A percentile compares a stretch with the other conserved stretches of the same genome.
These are phyloP conservation scores for Fusarium pininemorale DNA, from an alignment of 2,329 filamentous ascomycete genomes.

Conservation along the genomic window DNA sequence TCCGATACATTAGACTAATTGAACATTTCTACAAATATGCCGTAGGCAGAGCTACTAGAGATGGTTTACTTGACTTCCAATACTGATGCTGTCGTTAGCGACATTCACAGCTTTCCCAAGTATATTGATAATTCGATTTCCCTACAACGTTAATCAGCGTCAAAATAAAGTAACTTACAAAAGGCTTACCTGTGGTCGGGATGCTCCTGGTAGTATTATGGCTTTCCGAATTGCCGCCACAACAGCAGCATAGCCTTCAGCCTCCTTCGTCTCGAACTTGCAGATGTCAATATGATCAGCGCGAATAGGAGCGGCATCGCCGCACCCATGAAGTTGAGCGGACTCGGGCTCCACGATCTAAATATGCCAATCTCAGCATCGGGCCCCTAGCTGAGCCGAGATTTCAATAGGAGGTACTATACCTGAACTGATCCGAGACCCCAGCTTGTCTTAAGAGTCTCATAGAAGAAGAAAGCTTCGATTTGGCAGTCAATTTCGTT, in stretches of 20 bases:
- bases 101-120: background rate
- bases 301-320: background rate
- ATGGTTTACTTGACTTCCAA: background rate
- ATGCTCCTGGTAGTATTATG: no score
- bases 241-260: background rate
- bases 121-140: background rate
- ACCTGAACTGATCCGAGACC: background rate
- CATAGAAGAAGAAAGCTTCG: background rate
- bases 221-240: background rate
- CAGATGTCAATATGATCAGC: background rate
- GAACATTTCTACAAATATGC: no score
- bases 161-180: no score
- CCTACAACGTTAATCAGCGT: rapidly evolving
- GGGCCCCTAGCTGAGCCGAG: no score
- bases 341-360: background rate
- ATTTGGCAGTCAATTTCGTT: rapidly evolving
- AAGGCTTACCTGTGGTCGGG: no score
- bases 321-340: background rate
- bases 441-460: background rate
- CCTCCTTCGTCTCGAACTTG: background rate
- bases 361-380: no score
- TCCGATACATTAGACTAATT: no score
- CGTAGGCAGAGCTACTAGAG: background rate
- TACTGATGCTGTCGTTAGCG: rapidly evolving
- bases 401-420: background rate